Evolutionary conservation across 208 protist genomes (phyloP).

Genomic region (Trypanosoma avium): DNA sequence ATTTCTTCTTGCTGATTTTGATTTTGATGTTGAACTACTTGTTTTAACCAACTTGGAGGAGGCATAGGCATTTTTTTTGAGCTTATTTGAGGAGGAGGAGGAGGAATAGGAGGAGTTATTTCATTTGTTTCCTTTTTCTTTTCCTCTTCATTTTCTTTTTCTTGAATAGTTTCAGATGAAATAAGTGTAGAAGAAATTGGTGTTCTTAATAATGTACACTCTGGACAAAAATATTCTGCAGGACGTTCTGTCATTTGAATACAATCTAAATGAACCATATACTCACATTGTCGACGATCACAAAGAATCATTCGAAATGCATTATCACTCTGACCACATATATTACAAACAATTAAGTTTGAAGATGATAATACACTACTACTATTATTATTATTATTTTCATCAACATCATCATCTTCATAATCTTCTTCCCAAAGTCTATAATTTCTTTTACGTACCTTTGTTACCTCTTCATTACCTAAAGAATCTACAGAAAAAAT

Average conservation of each 20-base stretch:
- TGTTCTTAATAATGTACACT: conserved; percentile 39
- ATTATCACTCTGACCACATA: conserved; percentile 64
- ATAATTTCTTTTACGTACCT: conserved; percentile 83
- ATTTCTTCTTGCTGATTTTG: background rate
- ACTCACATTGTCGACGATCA: conserved; percentile 73
- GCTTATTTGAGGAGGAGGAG: background rate
- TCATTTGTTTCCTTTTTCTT: background rate
- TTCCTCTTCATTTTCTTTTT: background rate
- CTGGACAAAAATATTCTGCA: conserved; percentile 63
- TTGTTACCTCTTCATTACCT: conserved; percentile 57
- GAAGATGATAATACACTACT: background rate
- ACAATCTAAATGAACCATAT: conserved; percentile 77
- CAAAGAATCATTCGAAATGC: conserved; percentile 82
- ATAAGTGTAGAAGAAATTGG: background rate
- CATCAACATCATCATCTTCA: conserved; percentile 35
- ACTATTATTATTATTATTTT: conserved; percentile 18
- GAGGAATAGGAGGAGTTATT: background rate
- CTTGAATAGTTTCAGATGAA: background rate
- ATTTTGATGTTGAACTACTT: background rate
- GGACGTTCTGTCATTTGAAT: conserved; percentile 59
- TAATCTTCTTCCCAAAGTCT: conserved; percentile 35
- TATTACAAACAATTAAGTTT: conserved; percentile 39
- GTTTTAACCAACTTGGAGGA: background rate
- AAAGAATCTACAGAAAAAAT: conserved; percentile 39
- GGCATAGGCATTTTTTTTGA: background rate